Conservation (phyloP, 441 rosid genomes). For the Eutrema salsugineum region DNA sequence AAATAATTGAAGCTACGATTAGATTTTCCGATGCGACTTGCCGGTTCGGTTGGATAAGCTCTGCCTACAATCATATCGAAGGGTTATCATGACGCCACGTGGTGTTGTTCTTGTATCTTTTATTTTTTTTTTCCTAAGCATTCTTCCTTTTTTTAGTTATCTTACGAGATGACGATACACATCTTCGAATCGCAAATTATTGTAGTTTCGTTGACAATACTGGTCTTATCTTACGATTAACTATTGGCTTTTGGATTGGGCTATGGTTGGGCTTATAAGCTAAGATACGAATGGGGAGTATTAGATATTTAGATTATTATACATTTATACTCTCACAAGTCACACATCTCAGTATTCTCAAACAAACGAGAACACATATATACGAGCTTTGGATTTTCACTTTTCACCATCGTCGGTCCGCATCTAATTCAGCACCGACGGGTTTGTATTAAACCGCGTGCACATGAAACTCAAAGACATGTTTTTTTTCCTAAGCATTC, state of each 20-base stretch:
- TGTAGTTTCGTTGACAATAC: background rate
- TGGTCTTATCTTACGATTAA: too few species aligned
- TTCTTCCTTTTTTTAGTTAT: background rate
- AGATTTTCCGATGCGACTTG: conserved; percentile 34
- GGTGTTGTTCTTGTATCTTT: background rate
- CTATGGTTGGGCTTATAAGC: background rate
- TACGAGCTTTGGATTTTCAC: background rate
- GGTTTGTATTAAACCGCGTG: background rate
- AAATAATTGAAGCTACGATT: conserved; percentile 33
- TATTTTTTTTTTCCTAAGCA: background rate
- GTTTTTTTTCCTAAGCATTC: background rate
- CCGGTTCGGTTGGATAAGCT: conserved; percentile 35
- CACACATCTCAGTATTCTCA: background rate
- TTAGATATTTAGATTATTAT: background rate
- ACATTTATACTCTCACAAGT: too few species aligned
- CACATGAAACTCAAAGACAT: background rate
- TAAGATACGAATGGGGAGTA: background rate
- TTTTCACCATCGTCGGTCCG: background rate
- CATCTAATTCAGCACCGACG: conserved; percentile 17
- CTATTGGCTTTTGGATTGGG: background rate
- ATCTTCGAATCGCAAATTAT: conserved; percentile 4
- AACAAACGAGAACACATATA: background rate
- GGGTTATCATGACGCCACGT: conserved; percentile 25
- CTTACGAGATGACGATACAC: background rate
- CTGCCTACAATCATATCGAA: conserved; percentile 3